Evolutionary conservation across 805 yeast species (phyloP), one percentile per base, ranked within the genome.

Genomic region (Scheffersomyces lignosus): DNA sequence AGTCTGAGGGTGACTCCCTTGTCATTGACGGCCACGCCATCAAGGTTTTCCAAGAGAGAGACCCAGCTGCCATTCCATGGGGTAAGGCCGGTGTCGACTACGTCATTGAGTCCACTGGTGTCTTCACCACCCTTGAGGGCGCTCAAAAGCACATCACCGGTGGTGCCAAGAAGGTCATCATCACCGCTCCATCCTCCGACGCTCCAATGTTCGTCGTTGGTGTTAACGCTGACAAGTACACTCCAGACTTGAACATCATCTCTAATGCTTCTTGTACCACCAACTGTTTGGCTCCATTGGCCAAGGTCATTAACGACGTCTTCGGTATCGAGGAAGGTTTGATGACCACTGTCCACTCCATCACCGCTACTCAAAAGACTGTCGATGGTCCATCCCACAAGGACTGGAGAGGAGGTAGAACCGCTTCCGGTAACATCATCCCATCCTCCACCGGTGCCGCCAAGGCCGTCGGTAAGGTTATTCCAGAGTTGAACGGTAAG

Each of bases 371-470:
- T 44, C 65, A 60, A 46, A 60, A 60, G 52, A 60, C 65, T 38
- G 65, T 60, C 34, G 65, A 60, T 39, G 64, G 64, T 50, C 65
- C 65, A 42, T 60, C 65, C 44, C 63, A 60, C 54, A 60, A 60
- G 51, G 65, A 60, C 54, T 60, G 65, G 65, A 60, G 65, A 58
- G 65, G 65, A 38, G 65, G 65, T 44, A 56, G 65, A 55, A 60
- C 65, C 47, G 65, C 65, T 37, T 50, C 58, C 31, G 65, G 62
- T 38, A 60, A 60, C 57, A 60, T 60, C 40, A 60, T 60, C 41
- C 65, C 65, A 40, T 60, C 65, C 12, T 58, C 65, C 41, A 58
- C 65, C 39, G 64, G 65, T 52, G 65, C 65, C 40, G 65, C 65
- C 45, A 60, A 60, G 52, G 65, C 65, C 35, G 65, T 60, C 31